Base-by-base conservation (phyloP, 1,139 yeast genomes). In the Saccharomyces pastorianus region DNA sequence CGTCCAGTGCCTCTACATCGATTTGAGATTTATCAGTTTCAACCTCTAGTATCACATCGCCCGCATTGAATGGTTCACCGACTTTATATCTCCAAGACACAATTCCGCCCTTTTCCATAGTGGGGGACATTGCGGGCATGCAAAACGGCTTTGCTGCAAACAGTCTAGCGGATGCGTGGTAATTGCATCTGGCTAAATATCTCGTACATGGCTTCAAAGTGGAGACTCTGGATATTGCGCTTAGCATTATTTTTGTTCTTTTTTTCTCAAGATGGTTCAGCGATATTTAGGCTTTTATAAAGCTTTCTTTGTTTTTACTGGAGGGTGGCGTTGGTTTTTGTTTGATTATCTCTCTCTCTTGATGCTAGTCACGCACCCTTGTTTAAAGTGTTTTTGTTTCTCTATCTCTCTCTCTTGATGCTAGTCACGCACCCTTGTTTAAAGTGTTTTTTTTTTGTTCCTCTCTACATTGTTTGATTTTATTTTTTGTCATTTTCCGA, bases 61-160 rank as follows among this genome's bases (percentile, higher is more conserved):
- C 99, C 5, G 96, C 82, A 48, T 74, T 69, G 71, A 85, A 91
- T 6, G 76, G 58, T 11, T 88, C 95, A 47, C 96, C 97, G 50
- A 84, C 83, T 68, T 89, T 84, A 66, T 84, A 78, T 70, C 89
- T 88, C 99, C 99, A 93, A 54, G 82, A 78, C n/a, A 89, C 89
- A 62, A 93, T 81, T 14, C 96, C 96, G 49, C 99, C 99, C 68
- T 85, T 90, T 28, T 93, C 89, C 99, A 93, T 93, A 23, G 99
- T 93, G 44, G 99, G 99, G 6, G 97, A 90, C 97, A 93, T 88
- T 27, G 99, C 97, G 3, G 99, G 99, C 98, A 93, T 93, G 54
- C 77, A 82, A 72, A 87, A 88, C 54, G 84, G 75, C 41, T 81
- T 71, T 2, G 88, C 90, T 26, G 60, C 69, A 51, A 58, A 61